Base-by-base conservation (phyloP, 2,329 filamentous ascomycete species). In the Immersiporthe knoxdaviesiana region DNA sequence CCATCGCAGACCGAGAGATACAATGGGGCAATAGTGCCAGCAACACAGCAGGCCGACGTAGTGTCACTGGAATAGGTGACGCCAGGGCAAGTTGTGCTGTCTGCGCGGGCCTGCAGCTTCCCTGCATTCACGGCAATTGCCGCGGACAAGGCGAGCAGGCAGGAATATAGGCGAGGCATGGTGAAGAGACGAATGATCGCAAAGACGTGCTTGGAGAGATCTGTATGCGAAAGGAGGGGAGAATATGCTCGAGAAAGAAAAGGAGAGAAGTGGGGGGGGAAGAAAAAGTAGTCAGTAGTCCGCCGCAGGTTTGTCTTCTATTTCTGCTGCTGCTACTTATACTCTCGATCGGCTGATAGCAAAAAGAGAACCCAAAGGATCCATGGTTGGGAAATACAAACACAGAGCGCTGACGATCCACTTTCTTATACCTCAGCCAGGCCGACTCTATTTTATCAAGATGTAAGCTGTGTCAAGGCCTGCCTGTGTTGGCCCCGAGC, bases 1-100 rank as follows among this genome's bases (percentile, higher is more conserved):
- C 64, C 64, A 6, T 60, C 52, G 37, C 64, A 66, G 64, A 60
- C 54, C 12, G 64, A 66, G 27, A 59, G 52, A 39, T 30, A 59
- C n/a, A 58, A n/a, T n/a, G 52, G 52, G 24, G 24, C 52, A 21
- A 54, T n/a, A 4, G 24, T 24, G 16, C 64, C 64, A 24, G 24
- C 64, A 18, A 66, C 64, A 47, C 64, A 66, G 54, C 64, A 66
- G 16, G 16, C 64, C 27, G 21, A 21, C 8, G 39, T 60, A 39
- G 47, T 58, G 4, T 21, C 11, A 30, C 44, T 18, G n/a, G 52
- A 5, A 2, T 54, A 8, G 16, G 7, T 47, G 6, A 66, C 24
- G 10, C 54, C 47, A 12, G 64, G 64, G 37, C 64, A 66, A 30
- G 18, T 2, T 24, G 37, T 47, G 60, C 24, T 50, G 60, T 32